Percentiles rank a stretch among this genome's conserved stretches.
phyloP scores from a whole-genome alignment of 495 filamentous ascomycete genomes.

The Neurospora sp. region DNA sequence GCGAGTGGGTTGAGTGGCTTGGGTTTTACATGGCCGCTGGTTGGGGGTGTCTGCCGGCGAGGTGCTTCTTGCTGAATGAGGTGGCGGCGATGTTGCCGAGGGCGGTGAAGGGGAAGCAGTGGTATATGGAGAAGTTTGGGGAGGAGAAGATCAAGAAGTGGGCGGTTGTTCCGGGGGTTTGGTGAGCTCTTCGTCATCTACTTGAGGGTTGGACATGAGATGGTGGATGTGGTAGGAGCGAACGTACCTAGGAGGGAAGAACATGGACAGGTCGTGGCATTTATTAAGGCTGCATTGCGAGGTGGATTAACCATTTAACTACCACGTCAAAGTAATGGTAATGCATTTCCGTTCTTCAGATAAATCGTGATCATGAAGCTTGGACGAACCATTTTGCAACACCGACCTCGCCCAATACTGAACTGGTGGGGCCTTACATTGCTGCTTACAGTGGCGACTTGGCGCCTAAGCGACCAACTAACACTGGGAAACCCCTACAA shows the following conservation, averaged over 20 bases:
- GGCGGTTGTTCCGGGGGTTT: constrained; percentile 72
- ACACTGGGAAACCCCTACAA: not conserved
- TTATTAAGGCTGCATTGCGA: not conserved
- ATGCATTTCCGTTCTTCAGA: not conserved
- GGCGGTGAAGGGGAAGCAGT: constrained; percentile 69
- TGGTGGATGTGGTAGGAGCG: not conserved
- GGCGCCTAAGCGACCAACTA: not conserved
- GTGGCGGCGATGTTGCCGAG: constrained; percentile 83
- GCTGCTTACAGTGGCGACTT: not conserved
- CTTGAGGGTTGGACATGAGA: not conserved
- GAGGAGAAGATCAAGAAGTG: constrained; percentile 66
- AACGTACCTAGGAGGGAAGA: not conserved
- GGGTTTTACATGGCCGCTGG: constrained; percentile 71
- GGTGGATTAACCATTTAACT: not conserved
- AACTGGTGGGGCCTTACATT: not conserved
- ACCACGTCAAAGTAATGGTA: not conserved
- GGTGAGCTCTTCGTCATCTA: constrained; percentile 23
- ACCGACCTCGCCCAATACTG: not conserved
- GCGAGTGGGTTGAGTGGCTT: constrained; percentile 93
- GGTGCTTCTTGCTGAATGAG: constrained; percentile 78
- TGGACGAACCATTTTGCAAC: not conserved
- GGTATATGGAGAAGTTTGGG: constrained; percentile 87
- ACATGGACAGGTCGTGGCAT: not conserved
- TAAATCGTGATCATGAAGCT: not conserved
- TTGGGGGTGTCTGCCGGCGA: constrained; percentile 56